These are phyloP conservation scores for Bolboschoenus planiculmis DNA, from an alignment of 176 grass and related monocot species.

Conservation along the genomic window DNA sequence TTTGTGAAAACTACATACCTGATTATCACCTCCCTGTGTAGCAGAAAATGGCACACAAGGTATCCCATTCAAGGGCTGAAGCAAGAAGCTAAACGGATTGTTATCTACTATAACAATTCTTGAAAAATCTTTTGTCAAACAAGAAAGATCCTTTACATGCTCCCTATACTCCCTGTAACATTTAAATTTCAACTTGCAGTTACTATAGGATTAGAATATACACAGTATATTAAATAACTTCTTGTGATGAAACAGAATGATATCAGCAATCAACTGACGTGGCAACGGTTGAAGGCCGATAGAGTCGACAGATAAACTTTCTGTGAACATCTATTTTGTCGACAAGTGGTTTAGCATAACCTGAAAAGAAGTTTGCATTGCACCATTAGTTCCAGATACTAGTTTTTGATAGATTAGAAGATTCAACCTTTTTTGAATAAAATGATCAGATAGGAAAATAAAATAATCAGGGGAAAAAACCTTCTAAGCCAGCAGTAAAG, in stretches of 20 bases:
- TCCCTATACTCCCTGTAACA: conserved; percentile 83
- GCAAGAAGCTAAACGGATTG: conserved; percentile 95
- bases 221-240: conserved; percentile 3
- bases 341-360: conserved; percentile 95
- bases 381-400: neutral
- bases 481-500: conserved; percentile 98
- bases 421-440: neutral
- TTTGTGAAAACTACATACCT: conserved; percentile 42
- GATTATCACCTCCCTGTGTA: conserved; percentile 62
- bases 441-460: conserved; percentile 8
- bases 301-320: conserved; percentile 73
- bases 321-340: conserved; percentile 87
- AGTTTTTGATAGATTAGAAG: neutral
- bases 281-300: conserved; percentile 89
- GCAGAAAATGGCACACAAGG: conserved; percentile 97
- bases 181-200: neutral
- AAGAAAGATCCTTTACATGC: conserved; percentile 98
- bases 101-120: conserved; percentile 87
- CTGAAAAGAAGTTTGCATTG: conserved; percentile 35
- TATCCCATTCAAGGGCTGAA: conserved; percentile 95
- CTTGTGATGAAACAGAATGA: conserved; percentile 20
- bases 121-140: conserved; percentile 63
- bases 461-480: conserved; percentile 31
- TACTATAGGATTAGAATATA: neutral
- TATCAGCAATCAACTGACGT: conserved; percentile 53